phyloP scores from a whole-genome alignment of 2,329 filamentous ascomycete species.

The Nemania serpens region DNA sequence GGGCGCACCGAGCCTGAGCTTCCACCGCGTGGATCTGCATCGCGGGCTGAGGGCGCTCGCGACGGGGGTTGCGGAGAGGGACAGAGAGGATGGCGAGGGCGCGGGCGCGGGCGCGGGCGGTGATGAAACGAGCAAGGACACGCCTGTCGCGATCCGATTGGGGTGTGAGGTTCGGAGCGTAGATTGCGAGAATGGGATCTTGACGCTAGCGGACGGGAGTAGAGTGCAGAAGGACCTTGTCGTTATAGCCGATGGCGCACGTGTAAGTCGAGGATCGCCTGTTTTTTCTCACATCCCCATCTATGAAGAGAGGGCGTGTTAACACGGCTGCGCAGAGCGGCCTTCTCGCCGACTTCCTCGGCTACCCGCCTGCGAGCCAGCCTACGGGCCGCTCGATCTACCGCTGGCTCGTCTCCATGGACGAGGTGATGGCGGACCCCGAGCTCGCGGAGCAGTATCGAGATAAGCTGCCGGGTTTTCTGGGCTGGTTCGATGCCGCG shows the following conservation, averaged over 20 bases:
- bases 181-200: constrained; percentile 71
- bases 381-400: constrained; percentile 31
- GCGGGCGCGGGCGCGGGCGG: not conserved
- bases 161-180: constrained; percentile 19
- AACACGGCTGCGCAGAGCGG: constrained; percentile 20
- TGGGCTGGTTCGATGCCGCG: constrained; percentile 17
- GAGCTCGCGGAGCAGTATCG: constrained; percentile 21
- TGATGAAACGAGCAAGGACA: constrained; percentile 14
- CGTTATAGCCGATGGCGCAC: constrained; percentile 52
- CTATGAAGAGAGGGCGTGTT: not conserved
- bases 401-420: constrained; percentile 29
- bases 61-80: constrained; percentile 33
- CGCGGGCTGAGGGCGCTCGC: constrained; percentile 44
- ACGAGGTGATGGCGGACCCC: constrained; percentile 18
- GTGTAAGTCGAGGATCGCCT: constrained; percentile 30
- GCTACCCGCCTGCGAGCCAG: constrained; percentile 6
- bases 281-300: not conserved
- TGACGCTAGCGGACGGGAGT: constrained; percentile 43
- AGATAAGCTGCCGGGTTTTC: constrained; percentile 22
- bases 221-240: constrained; percentile 45
- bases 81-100: constrained; percentile 31
- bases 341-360: constrained; percentile 25
- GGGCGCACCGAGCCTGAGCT: constrained; percentile 42
- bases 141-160: constrained; percentile 14
- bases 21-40: constrained; percentile 50